phyloP scores from a whole-genome alignment of 495 filamentous ascomycete species.

The Penicillium cinerascens region DNA sequence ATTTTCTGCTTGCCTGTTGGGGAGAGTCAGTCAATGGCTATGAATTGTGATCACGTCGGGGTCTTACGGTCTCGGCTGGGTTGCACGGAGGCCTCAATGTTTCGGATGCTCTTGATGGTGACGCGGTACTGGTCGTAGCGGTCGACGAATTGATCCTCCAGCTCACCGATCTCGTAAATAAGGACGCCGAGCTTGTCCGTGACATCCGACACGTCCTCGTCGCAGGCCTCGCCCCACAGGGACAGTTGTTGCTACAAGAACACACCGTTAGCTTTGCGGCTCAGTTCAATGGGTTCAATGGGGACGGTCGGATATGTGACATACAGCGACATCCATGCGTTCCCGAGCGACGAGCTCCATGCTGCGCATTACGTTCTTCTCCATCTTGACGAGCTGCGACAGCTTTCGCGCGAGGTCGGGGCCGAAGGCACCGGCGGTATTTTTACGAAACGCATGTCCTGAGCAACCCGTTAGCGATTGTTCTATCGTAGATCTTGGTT shows the following conservation, averaged over 20 bases:
- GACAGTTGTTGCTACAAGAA: slow-evolving; percentile 85
- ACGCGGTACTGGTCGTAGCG: slow-evolving; percentile 99
- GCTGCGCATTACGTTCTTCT: slow-evolving; percentile 99
- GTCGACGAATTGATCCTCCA: slow-evolving; percentile 97
- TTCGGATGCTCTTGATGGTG: slow-evolving; percentile 98
- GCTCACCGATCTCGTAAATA: slow-evolving; percentile 96
- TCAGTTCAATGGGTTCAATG: background rate
- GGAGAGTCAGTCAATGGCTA: background rate
- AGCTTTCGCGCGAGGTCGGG: slow-evolving; percentile 97
- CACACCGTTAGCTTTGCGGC: slow-evolving; percentile 7
- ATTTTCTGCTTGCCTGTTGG: slow-evolving; percentile 89
- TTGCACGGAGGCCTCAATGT: slow-evolving; percentile 97
- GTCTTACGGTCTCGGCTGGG: slow-evolving; percentile 89
- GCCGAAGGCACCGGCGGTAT: slow-evolving; percentile 88
- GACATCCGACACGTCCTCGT: slow-evolving; percentile 97
- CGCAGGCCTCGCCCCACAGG: slow-evolving; percentile 93
- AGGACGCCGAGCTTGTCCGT: slow-evolving; percentile 98
- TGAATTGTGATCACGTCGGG: background rate
- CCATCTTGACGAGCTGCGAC: slow-evolving; percentile 97
- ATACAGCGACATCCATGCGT: slow-evolving; percentile 95
- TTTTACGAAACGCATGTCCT: slow-evolving; percentile 95
- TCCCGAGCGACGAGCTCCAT: slow-evolving; percentile 92
- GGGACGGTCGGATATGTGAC: slow-evolving; percentile 18
- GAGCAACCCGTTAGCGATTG: slow-evolving; percentile 23
- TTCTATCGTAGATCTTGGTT: background rate